Base-by-base conservation (phyloP, 2,329 filamentous ascomycete genomes). In the Nemania abortiva region DNA sequence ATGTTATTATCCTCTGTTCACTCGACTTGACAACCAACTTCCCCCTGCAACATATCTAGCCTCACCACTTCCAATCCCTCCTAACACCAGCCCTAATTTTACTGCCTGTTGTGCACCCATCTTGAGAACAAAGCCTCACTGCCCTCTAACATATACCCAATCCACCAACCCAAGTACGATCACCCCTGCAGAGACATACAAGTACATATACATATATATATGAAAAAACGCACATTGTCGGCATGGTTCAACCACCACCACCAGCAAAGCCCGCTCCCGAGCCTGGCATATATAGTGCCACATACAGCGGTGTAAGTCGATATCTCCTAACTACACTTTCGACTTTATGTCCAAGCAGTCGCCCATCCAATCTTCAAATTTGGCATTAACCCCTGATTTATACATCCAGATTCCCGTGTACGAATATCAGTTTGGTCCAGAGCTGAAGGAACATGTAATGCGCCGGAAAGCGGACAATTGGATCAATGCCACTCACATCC, bases 401-500 rank as follows among this genome's bases (percentile, higher is more conserved):
- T 57, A 66, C 55, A 29, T 62, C 67, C 77, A 98, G 94, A 94
- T 97, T 70, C 95, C 95, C 42, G 95, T 98, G 11, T 98, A 96
- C 79, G 96, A 98, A 79, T 96, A 90, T 82, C 94, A 97, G 79
- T 91, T 97, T 75, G 93, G 91, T 42, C 86, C 85, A 73, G 94
- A 97, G 79, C 79, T 90, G 37, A 90, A 91, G 78, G 88, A 92
- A 76, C 94, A 98, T 92, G 92, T 98, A 73, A 99, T 99, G 96
- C 92, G 96, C 80, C 90, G 96, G 59, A 90, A 95, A 69, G 88
- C 90, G 62, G 96, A 99, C 81, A 90, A 98, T 82, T 99, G 95
- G 94, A 96, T 99, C 83, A 99, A 99, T 85, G 96, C 96, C n/a
- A 99, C 96, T 63, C 96, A 99, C 79, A 98, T 99, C 69, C 85